Evolutionary conservation across 768 basidiomycete genomes (phyloP).

Genomic region (Boletus tomentosulus): DNA sequence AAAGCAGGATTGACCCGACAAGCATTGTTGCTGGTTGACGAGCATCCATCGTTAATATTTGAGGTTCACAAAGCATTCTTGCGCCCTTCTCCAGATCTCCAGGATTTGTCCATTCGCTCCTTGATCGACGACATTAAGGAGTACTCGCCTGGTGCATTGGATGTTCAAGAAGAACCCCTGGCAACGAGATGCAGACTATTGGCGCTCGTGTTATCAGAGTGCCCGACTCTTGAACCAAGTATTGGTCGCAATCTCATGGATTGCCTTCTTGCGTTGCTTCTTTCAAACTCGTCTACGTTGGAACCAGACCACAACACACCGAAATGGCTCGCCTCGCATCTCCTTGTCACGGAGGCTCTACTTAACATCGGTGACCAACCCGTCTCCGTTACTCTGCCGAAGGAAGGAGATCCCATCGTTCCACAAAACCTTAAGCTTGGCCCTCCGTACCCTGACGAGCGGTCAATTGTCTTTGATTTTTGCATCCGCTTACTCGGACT

Average conservation of each 20-base stretch:
- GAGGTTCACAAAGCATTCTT: constrained; percentile 83
- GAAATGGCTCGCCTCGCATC: constrained; percentile 82
- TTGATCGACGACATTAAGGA: constrained; percentile 75
- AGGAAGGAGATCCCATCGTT: constrained; percentile 61
- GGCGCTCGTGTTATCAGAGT: constrained; percentile 78
- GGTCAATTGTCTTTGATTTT: constrained; percentile 68
- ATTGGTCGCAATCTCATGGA: constrained; percentile 64
- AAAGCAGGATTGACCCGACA: constrained; percentile 61
- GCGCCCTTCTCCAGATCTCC: constrained; percentile 53
- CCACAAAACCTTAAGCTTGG: constrained; percentile 52
- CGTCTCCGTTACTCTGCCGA: constrained; percentile 57
- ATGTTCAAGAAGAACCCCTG: constrained; percentile 70
- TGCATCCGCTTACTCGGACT: constrained; percentile 67
- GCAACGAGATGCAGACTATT: constrained; percentile 82
- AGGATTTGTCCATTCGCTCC: constrained; percentile 61
- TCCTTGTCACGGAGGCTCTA: constrained; percentile 83
- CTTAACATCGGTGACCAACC: constrained; percentile 76
- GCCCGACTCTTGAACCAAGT: constrained; percentile 52
- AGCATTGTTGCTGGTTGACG: constrained; percentile 77
- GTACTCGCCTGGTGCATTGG: constrained; percentile 61
- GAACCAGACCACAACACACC: constrained; percentile 59
- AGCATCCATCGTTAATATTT: constrained; percentile 83
- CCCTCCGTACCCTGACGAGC: constrained; percentile 57
- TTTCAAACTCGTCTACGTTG: constrained; percentile 49
- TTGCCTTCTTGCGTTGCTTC: constrained; percentile 59